Evolutionary conservation across 2,329 filamentous ascomycete genomes (phyloP).

Genomic region (Didymella lethalis): DNA sequence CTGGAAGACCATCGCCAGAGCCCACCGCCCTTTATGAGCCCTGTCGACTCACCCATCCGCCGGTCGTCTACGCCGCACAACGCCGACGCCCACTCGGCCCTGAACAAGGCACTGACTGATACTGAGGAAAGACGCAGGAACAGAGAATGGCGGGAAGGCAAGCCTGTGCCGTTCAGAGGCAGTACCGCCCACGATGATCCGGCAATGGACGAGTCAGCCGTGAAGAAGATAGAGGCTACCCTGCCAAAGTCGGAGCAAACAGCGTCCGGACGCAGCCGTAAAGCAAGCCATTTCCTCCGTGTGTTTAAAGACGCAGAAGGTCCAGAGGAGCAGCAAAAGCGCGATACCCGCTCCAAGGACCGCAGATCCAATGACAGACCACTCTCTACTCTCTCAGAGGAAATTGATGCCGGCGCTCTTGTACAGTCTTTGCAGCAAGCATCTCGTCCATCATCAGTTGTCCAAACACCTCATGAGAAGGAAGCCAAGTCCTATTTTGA

Average conservation of each 20-base stretch:
- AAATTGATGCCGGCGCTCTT: constrained; percentile 28
- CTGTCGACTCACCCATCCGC: constrained; percentile 48
- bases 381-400: constrained; percentile 35
- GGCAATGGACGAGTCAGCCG: constrained; percentile 59
- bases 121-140: constrained; percentile 56
- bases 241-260: constrained; percentile 64
- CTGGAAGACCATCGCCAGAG: constrained; percentile 36
- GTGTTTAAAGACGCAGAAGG: constrained; percentile 70
- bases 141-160: constrained; percentile 59
- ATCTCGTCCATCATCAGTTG: constrained; percentile 37
- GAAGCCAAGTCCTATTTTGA: constrained; percentile 42
- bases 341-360: constrained; percentile 55
- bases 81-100: constrained; percentile 29
- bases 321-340: constrained; percentile 60
- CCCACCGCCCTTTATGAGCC: constrained; percentile 50
- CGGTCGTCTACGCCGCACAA: constrained; percentile 42
- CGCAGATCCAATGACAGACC: constrained; percentile 45
- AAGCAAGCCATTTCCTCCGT: constrained; percentile 71
- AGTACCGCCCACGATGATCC: constrained; percentile 50
- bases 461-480: constrained; percentile 36
- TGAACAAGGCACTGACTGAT: constrained; percentile 42
- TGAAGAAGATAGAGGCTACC: constrained; percentile 70
- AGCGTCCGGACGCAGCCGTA: constrained; percentile 66
- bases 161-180: constrained; percentile 54
- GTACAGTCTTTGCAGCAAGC: constrained; percentile 30